phyloP scores from a whole-genome alignment of 441 rosid species.

The Isatis lusitanica region DNA sequence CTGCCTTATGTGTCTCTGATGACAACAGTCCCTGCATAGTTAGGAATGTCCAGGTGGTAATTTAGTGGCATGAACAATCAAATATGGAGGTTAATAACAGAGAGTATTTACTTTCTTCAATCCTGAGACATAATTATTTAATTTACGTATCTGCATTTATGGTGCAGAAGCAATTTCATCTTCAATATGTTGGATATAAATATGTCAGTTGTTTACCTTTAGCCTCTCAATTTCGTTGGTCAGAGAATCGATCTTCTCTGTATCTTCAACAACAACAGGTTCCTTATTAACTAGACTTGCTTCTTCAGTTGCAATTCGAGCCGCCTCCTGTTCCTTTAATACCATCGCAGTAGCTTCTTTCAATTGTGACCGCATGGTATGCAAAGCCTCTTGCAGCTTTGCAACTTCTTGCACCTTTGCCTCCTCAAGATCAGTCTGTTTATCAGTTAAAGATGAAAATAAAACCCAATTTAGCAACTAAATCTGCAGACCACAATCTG shows the following conservation, averaged over 20 bases:
- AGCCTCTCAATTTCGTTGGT: constrained; percentile 73
- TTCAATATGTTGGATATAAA: constrained; percentile 8
- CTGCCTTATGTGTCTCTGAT: constrained; percentile 47
- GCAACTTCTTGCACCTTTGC: constrained; percentile 86
- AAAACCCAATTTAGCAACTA: constrained; percentile 6
- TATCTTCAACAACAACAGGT: constrained; percentile 90
- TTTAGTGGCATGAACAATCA: constrained; percentile 15
- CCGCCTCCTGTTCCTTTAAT: constrained; percentile 83
- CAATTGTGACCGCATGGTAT: constrained; percentile 64
- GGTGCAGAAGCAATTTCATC: constrained; percentile 10
- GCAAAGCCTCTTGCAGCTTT: constrained; percentile 77
- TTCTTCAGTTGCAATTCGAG: constrained; percentile 84
- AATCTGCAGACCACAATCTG: constrained; percentile 10
- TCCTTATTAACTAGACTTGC: constrained; percentile 80
- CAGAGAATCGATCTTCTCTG: constrained; percentile 67
- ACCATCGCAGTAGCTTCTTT: constrained; percentile 77
- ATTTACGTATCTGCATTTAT: background rate
- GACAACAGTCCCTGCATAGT: constrained; percentile 48
- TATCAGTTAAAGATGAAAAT: constrained; percentile 32
- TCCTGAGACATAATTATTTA: constrained; percentile 9
- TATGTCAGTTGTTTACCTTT: constrained; percentile 57
- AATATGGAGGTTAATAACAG: constrained; percentile 10
- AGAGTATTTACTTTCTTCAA: constrained; percentile 6
- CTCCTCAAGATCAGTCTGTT: constrained; percentile 92
- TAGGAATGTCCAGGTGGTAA: constrained; percentile 29